Base-by-base conservation (phyloP, 164 flowering plant species). In the Magnolia changhungtana region DNA sequence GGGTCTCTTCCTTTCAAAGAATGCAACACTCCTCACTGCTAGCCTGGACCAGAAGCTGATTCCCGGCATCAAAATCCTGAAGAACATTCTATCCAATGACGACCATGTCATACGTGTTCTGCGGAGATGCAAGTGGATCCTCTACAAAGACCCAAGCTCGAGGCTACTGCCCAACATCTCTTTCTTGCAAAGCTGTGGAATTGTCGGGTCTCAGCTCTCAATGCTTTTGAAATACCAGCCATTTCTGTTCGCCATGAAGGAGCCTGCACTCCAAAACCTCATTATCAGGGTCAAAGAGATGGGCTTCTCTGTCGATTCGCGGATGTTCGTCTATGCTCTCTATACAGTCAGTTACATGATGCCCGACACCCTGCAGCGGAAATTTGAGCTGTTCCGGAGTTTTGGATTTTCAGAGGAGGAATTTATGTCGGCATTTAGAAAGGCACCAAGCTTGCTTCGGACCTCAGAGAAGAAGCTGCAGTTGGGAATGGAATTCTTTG, bases 201-300 rank as follows among this genome's bases (percentile, higher is more conserved):
- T 88, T 63, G 79, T 82, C 16, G 87, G 85, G 7, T 78, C 86
- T 29, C 88, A 88, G 78, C 80, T 88, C n/a, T 59, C 83, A n/a
- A 77, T 27, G 74, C 78, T 88, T 29, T 69, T 88, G 78, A 83
- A 16, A 67, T 76, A 85, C 18, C 81, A 81, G 23, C 89, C 91
- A 5, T 3, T 68, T 31, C 63, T 88, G n/a, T 82, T 88, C 10
- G 18, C 55, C 23, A 63, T 24, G 78, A 52, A n/a, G 19, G 80
- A 76, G 63, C 70, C 82, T 0, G 1, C 3, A 2, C 75, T 88
- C 45, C 78, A 50, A 66, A 79, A 72, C 0, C 78, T 80, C 16
- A 80, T 83, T 69, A 69, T 73, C 1, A 73, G 76, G 77, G 85
- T 73, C 74, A 4, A 73, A 49, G 78, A 72, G 9, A 80, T 87